Evolutionary conservation across 2,329 filamentous ascomycete genomes (phyloP).

Genomic region (Colletotrichum gloeosporioides): DNA sequence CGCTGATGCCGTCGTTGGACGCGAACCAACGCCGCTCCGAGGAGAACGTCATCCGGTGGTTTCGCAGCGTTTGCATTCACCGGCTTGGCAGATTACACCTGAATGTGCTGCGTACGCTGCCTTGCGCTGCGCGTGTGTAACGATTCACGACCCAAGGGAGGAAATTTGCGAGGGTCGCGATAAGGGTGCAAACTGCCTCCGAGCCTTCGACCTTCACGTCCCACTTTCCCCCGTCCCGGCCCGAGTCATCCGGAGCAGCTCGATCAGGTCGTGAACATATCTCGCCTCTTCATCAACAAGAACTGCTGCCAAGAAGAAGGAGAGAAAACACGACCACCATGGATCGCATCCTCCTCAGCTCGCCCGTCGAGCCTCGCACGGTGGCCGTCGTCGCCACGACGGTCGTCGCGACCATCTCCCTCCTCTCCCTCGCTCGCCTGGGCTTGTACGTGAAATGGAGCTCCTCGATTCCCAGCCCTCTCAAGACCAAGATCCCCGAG

Average conservation of each 20-base stretch:
- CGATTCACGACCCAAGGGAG: neutral
- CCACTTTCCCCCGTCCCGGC: neutral
- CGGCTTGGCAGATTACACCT: neutral
- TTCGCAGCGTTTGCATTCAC: neutral
- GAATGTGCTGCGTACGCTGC: neutral
- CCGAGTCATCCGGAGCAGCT: neutral
- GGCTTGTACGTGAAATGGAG: slow-evolving; percentile 45
- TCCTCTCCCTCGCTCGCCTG: slow-evolving; percentile 39
- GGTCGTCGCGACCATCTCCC: slow-evolving; percentile 43
- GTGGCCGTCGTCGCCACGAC: slow-evolving; percentile 43
- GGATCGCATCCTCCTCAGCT: slow-evolving; percentile 32
- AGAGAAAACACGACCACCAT: slow-evolving; percentile 22
- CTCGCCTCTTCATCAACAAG: neutral
- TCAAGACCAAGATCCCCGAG: slow-evolving; percentile 43
- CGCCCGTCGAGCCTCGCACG: slow-evolving; percentile 28
- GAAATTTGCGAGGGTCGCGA: neutral
- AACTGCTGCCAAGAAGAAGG: neutral
- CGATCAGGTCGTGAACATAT: neutral
- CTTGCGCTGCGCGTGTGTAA: neutral
- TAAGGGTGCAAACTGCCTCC: neutral
- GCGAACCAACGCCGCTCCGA: neutral
- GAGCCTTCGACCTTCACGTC: neutral
- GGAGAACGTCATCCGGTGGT: neutral
- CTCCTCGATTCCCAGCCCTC: slow-evolving; percentile 48
- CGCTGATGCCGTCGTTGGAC: neutral